Conservation (phyloP, 768 basidiomycete genomes). For the Rhodotorula toruloides region DNA sequence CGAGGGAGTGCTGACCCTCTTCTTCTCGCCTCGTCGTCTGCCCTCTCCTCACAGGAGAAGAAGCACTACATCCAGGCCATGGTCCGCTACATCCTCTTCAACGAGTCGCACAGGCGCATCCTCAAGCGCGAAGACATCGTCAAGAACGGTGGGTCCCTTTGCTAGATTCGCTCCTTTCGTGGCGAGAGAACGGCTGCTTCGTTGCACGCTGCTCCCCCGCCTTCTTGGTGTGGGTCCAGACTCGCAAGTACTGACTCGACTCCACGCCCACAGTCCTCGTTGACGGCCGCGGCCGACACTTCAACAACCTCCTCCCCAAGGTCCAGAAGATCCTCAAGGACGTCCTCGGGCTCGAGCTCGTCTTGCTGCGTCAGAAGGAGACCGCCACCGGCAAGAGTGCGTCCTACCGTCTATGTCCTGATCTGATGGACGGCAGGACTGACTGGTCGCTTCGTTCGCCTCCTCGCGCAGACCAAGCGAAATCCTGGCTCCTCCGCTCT, state of each 20-base stretch:
- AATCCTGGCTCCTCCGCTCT: conserved; percentile 79
- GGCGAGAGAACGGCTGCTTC: too few relatives aligned
- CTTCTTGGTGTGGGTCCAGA: too few relatives aligned
- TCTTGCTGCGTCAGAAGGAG: conserved; percentile 65
- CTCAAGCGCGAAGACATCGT: conserved; percentile 76
- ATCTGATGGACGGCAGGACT: neutral
- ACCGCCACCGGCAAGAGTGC: conserved; percentile 22
- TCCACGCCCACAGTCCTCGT: conserved; percentile 51
- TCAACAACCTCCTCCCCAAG: conserved; percentile 59
- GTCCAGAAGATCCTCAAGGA: conserved; percentile 63
- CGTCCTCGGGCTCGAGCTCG: conserved; percentile 77
- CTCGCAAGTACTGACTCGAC: neutral
- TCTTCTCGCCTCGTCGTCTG: neutral
- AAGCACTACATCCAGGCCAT: conserved; percentile 65
- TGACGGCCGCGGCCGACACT: conserved; percentile 53
- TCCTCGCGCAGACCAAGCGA: conserved; percentile 55
- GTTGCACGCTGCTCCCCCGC: neutral
- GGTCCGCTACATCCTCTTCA: conserved; percentile 74
- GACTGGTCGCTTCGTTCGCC: neutral
- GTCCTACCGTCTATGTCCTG: neutral
- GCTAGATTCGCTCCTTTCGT: neutral
- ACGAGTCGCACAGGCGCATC: conserved; percentile 63
- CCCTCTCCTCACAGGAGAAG: conserved; percentile 54
- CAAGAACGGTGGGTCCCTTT: conserved; percentile 63
- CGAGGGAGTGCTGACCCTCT: neutral